phyloP scores from a whole-genome alignment of 768 basidiomycete species.

The Leccinum truebloodii region DNA sequence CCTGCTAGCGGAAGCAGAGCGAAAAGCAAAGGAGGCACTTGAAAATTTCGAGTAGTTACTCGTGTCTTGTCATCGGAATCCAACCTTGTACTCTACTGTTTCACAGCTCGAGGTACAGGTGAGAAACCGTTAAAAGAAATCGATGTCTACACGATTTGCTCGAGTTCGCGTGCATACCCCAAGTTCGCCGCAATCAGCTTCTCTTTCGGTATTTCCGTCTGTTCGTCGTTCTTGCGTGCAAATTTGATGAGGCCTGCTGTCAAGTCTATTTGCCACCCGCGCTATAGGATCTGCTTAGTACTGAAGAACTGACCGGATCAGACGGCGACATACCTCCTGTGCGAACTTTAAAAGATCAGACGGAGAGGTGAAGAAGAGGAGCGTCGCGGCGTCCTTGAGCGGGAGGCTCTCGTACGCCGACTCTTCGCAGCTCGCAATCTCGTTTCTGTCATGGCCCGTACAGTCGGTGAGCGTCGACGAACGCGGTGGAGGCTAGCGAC shows the following conservation, averaged over 20 bases:
- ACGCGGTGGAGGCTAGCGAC: conserved; percentile 12
- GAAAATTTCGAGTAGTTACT: conserved; percentile 57
- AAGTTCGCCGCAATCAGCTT: conserved; percentile 78
- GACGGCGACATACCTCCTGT: conserved; percentile 54
- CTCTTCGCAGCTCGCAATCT: conserved; percentile 97
- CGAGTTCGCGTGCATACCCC: conserved; percentile 81
- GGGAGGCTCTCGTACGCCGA: conserved; percentile 91
- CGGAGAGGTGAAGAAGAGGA: conserved; percentile 87
- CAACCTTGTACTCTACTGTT: conserved; percentile 9
- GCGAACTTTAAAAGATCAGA: conserved; percentile 85
- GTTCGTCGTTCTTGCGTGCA: conserved; percentile 77
- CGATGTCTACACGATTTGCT: conserved; percentile 79
- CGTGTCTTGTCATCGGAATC: conserved; percentile 25
- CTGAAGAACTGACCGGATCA: not conserved
- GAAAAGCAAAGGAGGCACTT: conserved; percentile 82
- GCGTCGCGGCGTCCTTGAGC: conserved; percentile 82
- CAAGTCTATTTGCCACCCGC: conserved; percentile 83
- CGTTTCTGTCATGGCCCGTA: conserved; percentile 56
- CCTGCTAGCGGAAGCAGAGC: conserved; percentile 81
- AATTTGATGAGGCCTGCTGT: conserved; percentile 72
- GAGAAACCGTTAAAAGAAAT: not conserved
- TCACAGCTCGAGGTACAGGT: not conserved
- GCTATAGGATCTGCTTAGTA: conserved; percentile 43
- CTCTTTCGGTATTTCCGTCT: conserved; percentile 82
- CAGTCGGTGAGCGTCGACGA: conserved; percentile 4